These are phyloP conservation scores for Penicillium desertorum DNA, from an alignment of 495 filamentous ascomycete species.

Conservation along the genomic window DNA sequence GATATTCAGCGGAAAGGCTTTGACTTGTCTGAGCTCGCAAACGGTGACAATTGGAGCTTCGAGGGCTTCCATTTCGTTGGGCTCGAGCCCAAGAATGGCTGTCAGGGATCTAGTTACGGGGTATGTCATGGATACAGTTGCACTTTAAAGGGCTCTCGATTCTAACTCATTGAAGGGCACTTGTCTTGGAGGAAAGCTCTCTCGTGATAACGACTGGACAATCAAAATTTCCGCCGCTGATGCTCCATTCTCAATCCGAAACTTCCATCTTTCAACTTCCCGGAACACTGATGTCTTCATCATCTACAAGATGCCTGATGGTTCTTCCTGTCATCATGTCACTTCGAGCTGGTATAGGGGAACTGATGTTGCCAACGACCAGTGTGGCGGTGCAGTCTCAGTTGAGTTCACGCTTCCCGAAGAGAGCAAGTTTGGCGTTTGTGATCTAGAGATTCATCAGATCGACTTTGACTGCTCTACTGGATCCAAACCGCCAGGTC, in stretches of 20 bases:
- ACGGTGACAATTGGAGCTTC: slow-evolving; percentile 62
- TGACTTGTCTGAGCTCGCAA: slow-evolving; percentile 62
- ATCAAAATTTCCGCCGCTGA: slow-evolving; percentile 50
- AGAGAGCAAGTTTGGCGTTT: slow-evolving; percentile 52
- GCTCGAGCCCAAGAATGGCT: slow-evolving; percentile 59
- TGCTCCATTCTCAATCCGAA: slow-evolving; percentile 69
- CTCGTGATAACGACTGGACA: slow-evolving; percentile 38
- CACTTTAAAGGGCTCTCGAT: neutral
- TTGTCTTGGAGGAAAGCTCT: slow-evolving; percentile 63
- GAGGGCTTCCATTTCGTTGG: slow-evolving; percentile 70
- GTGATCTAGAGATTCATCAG: slow-evolving; percentile 69
- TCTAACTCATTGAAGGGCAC: slow-evolving; percentile 44
- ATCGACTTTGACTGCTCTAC: slow-evolving; percentile 78
- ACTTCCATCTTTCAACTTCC: slow-evolving; percentile 69
- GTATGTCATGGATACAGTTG: slow-evolving; percentile 36
- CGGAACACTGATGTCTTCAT: slow-evolving; percentile 74
- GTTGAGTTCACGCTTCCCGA: slow-evolving; percentile 72
- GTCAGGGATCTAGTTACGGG: slow-evolving; percentile 37
- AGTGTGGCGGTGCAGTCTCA: slow-evolving; percentile 84
- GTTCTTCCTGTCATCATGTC: slow-evolving; percentile 73
- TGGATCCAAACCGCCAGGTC: slow-evolving; percentile 28
- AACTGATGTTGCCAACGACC: slow-evolving; percentile 69
- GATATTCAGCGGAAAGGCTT: slow-evolving; percentile 65
- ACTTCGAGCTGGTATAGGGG: slow-evolving; percentile 60
- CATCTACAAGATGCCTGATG: slow-evolving; percentile 79